A percentile compares a stretch with the other conserved stretches of the same genome.
These are phyloP conservation scores for Neobulgaria alba DNA, from an alignment of 2,329 filamentous ascomycete genomes.

Conservation along the genomic window DNA sequence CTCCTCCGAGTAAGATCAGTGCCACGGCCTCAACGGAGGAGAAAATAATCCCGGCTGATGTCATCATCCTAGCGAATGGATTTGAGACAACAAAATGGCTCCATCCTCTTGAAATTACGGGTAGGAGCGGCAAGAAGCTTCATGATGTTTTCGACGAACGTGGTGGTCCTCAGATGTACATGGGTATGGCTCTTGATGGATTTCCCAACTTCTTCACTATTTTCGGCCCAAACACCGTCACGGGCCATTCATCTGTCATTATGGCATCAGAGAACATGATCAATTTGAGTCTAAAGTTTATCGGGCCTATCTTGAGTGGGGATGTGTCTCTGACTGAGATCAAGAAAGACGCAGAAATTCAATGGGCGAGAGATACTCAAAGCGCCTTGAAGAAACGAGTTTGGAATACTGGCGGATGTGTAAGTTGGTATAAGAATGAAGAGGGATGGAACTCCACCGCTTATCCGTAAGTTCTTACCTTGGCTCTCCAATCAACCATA, in stretches of 20 bases:
- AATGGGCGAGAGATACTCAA: conserved; percentile 41
- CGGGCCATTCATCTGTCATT: conserved; percentile 21
- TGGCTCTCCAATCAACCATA: no score
- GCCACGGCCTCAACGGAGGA: conserved; percentile 24
- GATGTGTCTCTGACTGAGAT: conserved; percentile 37
- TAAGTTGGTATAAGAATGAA: conserved; percentile 23
- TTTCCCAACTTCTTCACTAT: conserved; percentile 28
- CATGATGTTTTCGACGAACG: conserved; percentile 44
- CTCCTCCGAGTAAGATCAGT: conserved; percentile 21
- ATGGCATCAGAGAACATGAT: conserved; percentile 21
- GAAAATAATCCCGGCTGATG: conserved; percentile 42
- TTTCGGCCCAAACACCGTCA: conserved; percentile 23
- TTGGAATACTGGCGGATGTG: conserved; percentile 37
- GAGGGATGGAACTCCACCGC: conserved; percentile 41
- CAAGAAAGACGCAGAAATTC: conserved; percentile 37
- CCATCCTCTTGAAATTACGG: conserved; percentile 43
- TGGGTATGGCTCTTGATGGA: conserved; percentile 20
- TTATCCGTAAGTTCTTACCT: conserved; percentile 40
- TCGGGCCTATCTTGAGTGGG: conserved; percentile 36
- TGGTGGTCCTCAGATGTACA: conserved; percentile 49
- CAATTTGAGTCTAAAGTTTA: conserved; percentile 24
- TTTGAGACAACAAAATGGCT: conserved; percentile 47
- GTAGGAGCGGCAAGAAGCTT: conserved; percentile 38
- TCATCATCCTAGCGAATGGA: conserved; percentile 50
- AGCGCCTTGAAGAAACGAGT: conserved; percentile 46